Evolutionary conservation across 23 red algal genomes (phyloP).

Genomic region (Gracilaria caudata): DNA sequence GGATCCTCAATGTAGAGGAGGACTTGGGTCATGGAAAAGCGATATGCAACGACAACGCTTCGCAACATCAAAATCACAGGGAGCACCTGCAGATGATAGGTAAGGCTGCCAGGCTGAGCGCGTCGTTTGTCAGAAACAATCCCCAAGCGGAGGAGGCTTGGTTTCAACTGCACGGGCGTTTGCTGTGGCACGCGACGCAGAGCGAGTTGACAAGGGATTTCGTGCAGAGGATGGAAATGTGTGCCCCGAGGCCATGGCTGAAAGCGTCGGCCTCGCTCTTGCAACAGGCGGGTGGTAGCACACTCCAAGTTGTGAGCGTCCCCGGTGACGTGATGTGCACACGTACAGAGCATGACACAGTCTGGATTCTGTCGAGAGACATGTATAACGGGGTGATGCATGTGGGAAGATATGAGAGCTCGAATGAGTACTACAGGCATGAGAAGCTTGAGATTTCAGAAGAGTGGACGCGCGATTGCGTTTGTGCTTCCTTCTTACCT

Average conservation of each 20-base stretch:
- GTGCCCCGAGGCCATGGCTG: not conserved
- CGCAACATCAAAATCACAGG: not conserved
- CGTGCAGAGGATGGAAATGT: not conserved
- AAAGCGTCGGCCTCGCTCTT: not conserved
- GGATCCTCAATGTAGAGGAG: not conserved
- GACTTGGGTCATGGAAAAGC: not conserved
- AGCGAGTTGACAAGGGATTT: slow-evolving; percentile 2
- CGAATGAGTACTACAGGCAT: no score
- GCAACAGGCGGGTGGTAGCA: not conserved
- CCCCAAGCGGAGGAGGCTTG: no score
- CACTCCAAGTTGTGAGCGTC: not conserved
- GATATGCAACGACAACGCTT: not conserved
- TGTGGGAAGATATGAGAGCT: no score
- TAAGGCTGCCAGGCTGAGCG: not conserved
- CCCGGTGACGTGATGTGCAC: not conserved
- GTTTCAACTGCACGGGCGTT: slow-evolving; percentile 6
- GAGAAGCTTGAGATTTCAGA: no score
- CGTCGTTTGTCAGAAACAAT: no score
- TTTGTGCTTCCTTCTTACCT: no score
- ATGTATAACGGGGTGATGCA: no score
- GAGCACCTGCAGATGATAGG: slow-evolving; percentile 1
- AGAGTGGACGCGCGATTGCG: no score
- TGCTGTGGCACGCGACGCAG: not conserved
- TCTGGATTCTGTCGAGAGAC: no score
- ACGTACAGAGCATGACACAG: no score